These are phyloP conservation scores for Passiflora organensis DNA, from an alignment of 345 rosid genomes.

Conservation along the genomic window DNA sequence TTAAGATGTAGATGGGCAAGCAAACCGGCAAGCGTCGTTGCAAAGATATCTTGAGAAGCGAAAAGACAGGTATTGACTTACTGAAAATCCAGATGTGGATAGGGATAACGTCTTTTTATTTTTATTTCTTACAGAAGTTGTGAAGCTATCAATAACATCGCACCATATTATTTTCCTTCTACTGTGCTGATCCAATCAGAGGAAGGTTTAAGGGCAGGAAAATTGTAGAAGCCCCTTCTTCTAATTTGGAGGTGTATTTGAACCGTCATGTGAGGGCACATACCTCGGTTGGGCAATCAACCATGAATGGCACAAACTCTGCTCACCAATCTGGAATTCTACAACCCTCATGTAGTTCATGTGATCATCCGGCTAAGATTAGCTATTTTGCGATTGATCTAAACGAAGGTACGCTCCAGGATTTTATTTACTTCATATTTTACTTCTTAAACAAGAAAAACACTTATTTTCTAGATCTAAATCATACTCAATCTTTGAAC, in stretches of 20 bases:
- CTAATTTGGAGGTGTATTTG: slow-evolving; percentile 52
- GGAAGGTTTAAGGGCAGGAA: slow-evolving; percentile 61
- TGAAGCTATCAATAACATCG: neutral
- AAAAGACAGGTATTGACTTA: slow-evolving; percentile 58
- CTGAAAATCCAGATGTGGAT: slow-evolving; percentile 1
- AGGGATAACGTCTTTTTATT: neutral
- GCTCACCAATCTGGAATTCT: slow-evolving; percentile 40
- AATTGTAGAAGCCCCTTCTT: slow-evolving; percentile 39
- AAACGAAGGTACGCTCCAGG: slow-evolving; percentile 40
- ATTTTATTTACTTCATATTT: too few species aligned
- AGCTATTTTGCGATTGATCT: slow-evolving; percentile 51
- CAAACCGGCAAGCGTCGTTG: slow-evolving; percentile 55
- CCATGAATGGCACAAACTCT: slow-evolving; percentile 29
- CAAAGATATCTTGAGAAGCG: slow-evolving; percentile 73
- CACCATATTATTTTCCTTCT: neutral
- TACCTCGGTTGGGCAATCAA: slow-evolving; percentile 43
- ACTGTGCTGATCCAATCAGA: slow-evolving; percentile 21
- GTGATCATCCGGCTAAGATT: slow-evolving; percentile 39
- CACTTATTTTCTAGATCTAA: too few species aligned
- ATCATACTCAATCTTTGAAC: too few species aligned
- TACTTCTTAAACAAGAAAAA: too few species aligned
- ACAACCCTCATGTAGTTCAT: slow-evolving; percentile 22
- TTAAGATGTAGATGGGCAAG: slow-evolving; percentile 65
- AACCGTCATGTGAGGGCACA: slow-evolving; percentile 43
- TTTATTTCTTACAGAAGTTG: neutral